Percentiles rank a stretch among this genome's conserved stretches.
Conservation (phyloP, 225 moss, liverwort and hornwort genomes). For the Straminergon stramineum region DNA sequence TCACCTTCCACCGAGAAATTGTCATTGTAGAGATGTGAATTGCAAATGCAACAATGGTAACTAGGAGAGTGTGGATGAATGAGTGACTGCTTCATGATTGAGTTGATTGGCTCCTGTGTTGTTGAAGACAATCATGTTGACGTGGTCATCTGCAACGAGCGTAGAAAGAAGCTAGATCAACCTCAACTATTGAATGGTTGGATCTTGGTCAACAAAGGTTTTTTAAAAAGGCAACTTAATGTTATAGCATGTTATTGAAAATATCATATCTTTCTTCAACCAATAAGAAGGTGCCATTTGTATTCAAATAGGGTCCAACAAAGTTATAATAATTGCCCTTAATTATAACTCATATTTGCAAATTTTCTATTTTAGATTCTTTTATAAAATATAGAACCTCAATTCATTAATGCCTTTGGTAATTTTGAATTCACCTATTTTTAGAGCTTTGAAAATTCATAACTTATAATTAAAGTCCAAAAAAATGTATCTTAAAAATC, state of each 20-base stretch:
- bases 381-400: too few relatives aligned
- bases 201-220: not conserved
- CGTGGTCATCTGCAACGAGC: not conserved
- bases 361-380: too few relatives aligned
- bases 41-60: not conserved
- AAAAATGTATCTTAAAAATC: too few relatives aligned
- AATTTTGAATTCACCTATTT: too few relatives aligned
- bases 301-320: not conserved
- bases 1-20: not conserved
- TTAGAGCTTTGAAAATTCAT: too few relatives aligned
- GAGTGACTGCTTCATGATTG: too few relatives aligned
- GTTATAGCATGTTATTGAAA: accelerated
- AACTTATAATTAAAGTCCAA: too few relatives aligned
- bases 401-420: too few relatives aligned
- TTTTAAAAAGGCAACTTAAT: accelerated
- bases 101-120: not conserved
- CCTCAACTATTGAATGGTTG: not conserved
- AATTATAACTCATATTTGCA: too few relatives aligned
- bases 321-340: too few relatives aligned
- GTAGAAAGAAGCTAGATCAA: not conserved
- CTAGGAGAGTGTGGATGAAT: not conserved
- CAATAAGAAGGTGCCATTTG: not conserved
- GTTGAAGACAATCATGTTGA: not conserved
- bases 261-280: not conserved
- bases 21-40: too few relatives aligned